Evolutionary conservation across 768 basidiomycete genomes (phyloP), one percentile per base, ranked within the genome.

Genomic region (Suillus subluteus): DNA sequence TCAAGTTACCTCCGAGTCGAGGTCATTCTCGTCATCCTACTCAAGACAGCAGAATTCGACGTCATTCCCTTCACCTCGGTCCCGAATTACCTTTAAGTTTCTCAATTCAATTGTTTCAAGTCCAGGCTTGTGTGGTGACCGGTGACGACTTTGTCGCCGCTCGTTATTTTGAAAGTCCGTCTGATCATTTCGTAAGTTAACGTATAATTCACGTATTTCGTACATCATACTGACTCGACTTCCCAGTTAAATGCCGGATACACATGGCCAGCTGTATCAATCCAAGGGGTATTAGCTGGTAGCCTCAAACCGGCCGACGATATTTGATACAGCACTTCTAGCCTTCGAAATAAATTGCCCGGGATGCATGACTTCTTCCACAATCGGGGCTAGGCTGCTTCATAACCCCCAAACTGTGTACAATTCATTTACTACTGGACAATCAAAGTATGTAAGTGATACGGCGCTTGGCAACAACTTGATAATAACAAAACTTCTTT

Each of bases 101-200:
- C 26, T 26, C 26, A 26, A 26, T 38, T 82, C 74, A 58, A 87
- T 23, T 15, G 50, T 52, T 52, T 52, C 50, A 52, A 52, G 23
- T 15, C 23, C 26, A 50, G 44, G 46, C n/a, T 50, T 23, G 2
- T 6, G 7, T 43, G 21, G 37, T 37, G 37, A 37, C 35, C 21
- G 7, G 46, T 48, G 48, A 50, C 23, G 48, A 50, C 74, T 52
- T 78, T 79, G 7, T 87, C 88, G 68, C 75, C 82, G 52, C 52
- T 54, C 52, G 18, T 30, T 32, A 54, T 54, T 54, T 54, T 54
- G 0, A 75, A 83, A 86, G 56, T 81, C 78, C 15, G 87, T 79
- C 38, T 86, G 76, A 65, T 78, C 78, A 74, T 89, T 26, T 89
- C 4, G 81, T 37, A 37, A 37, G 37, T 37, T 86, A 58, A 90